These are phyloP conservation scores for Sphaerostilbella broomeana DNA, from an alignment of 2,329 filamentous ascomycete genomes.

Conservation along the genomic window DNA sequence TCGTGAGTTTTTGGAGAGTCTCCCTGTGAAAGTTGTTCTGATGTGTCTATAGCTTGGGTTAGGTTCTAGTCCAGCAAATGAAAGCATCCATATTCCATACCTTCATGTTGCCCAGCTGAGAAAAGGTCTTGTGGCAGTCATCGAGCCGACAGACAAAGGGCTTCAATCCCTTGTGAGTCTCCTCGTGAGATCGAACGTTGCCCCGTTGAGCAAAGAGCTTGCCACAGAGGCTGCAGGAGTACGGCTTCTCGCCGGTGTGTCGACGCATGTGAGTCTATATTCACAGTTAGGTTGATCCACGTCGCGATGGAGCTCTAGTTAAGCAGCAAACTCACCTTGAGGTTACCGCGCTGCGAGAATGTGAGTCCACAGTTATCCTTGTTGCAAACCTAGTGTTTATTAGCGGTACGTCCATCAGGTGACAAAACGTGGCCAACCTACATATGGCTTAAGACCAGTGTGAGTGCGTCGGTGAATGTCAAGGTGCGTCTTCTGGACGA, in stretches of 20 bases:
- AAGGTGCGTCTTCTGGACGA: conserved; percentile 87
- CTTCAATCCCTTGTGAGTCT: conserved; percentile 71
- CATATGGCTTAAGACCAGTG: conserved; percentile 84
- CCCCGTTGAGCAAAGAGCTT: conserved; percentile 81
- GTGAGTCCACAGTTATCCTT: conserved; percentile 66
- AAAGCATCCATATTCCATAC: conserved; percentile 34
- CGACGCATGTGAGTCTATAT: conserved; percentile 73
- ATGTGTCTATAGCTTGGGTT: conserved; percentile 56
- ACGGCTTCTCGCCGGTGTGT: conserved; percentile 83
- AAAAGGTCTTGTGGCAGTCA: conserved; percentile 80
- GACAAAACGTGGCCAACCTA: conserved; percentile 39
- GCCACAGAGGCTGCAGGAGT: conserved; percentile 69
- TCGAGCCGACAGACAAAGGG: conserved; percentile 77
- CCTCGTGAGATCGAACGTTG: conserved; percentile 77
- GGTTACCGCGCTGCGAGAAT: conserved; percentile 86
- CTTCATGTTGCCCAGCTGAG: conserved; percentile 88
- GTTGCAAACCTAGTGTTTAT: conserved; percentile 53
- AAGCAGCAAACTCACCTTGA: conserved; percentile 56
- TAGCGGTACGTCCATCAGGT: conserved; percentile 16
- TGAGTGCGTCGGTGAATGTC: conserved; percentile 85
- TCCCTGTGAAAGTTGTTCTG: conserved; percentile 87
- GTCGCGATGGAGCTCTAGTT: neutral
- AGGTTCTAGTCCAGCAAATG: neutral
- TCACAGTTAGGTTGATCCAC: conserved; percentile 1
- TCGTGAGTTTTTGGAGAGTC: conserved; percentile 63